phyloP scores from a whole-genome alignment of 768 basidiomycete species.

The Mycena kentingensis region DNA sequence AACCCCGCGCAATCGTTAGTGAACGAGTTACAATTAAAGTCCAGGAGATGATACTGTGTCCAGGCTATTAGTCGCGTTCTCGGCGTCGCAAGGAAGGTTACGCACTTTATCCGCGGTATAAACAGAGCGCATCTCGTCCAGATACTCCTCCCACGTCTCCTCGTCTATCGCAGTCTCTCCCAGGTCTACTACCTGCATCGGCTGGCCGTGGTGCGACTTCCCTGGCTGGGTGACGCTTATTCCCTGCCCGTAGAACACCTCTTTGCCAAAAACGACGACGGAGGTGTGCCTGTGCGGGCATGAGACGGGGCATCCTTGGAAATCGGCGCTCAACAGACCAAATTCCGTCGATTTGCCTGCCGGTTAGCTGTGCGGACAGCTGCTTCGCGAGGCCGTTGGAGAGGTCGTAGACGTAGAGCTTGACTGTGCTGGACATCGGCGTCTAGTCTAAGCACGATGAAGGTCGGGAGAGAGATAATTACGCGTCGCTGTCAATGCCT shows the following conservation, averaged over 20 bases:
- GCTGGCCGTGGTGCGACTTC: slow-evolving; percentile 68
- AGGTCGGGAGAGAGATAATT: background rate
- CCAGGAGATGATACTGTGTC: slow-evolving; percentile 83
- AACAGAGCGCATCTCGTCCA: slow-evolving; percentile 69
- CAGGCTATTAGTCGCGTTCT: background rate
- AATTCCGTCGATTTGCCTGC: slow-evolving; percentile 89
- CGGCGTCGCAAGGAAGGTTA: slow-evolving; percentile 1
- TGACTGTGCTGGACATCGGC: slow-evolving; percentile 49
- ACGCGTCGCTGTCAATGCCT: too few species aligned
- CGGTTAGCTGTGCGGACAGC: slow-evolving; percentile 79
- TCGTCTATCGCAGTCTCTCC: slow-evolving; percentile 82
- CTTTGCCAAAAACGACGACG: slow-evolving; percentile 82
- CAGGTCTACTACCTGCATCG: slow-evolving; percentile 69
- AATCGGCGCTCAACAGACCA: slow-evolving; percentile 55
- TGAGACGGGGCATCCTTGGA: background rate
- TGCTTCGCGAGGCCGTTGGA: slow-evolving; percentile 82
- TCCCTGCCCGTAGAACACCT: slow-evolving; percentile 90
- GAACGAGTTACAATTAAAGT: slow-evolving; percentile 96
- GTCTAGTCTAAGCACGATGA: background rate
- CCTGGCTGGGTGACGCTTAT: slow-evolving; percentile 75
- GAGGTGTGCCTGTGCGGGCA: slow-evolving; percentile 78
- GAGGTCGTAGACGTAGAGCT: slow-evolving; percentile 90
- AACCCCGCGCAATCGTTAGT: slow-evolving; percentile 88
- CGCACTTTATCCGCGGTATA: slow-evolving; percentile 90
- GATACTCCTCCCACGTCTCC: slow-evolving; percentile 83